These are phyloP conservation scores for Zygoascus tannicola DNA, from an alignment of 805 yeast species.

Conservation along the genomic window DNA sequence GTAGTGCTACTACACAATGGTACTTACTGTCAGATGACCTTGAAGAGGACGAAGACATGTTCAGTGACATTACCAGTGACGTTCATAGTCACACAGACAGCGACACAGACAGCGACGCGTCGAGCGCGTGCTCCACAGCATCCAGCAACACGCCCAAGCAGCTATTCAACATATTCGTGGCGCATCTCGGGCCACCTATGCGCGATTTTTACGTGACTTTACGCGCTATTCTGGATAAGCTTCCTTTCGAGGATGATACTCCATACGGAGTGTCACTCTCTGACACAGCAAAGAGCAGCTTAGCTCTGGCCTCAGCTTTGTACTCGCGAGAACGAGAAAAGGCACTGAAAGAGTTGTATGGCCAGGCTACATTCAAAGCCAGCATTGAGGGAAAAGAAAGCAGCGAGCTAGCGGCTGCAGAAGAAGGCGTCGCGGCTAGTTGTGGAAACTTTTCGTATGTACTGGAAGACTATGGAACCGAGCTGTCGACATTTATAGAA, in stretches of 20 bases:
- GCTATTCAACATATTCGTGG: constrained; percentile 57
- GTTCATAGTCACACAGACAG: neutral
- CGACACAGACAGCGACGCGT: neutral
- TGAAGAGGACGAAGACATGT: neutral
- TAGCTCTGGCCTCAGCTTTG: constrained; percentile 43
- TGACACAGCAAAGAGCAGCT: constrained; percentile 32
- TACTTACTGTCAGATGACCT: constrained; percentile 34
- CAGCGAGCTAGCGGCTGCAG: constrained; percentile 36
- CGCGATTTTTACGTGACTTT: constrained; percentile 57
- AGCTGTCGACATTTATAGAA: constrained; percentile 41
- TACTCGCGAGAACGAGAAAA: constrained; percentile 47
- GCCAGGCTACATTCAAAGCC: constrained; percentile 40
- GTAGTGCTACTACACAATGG: constrained; percentile 62
- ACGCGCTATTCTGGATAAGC: constrained; percentile 47
- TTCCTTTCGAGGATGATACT: constrained; percentile 42
- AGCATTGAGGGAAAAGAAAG: constrained; percentile 20
- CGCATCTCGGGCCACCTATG: constrained; percentile 63
- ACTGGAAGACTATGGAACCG: constrained; percentile 52
- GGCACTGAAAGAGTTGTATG: constrained; percentile 51
- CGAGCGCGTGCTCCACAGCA: neutral
- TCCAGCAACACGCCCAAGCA: constrained; percentile 23
- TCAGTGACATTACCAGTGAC: neutral
- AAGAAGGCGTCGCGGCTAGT: constrained; percentile 75
- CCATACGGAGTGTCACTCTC: constrained; percentile 33
- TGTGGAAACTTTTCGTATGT: constrained; percentile 72